These are phyloP conservation scores for Penicillium sp. DNA, from an alignment of 2,329 filamentous ascomycete species.

Conservation along the genomic window DNA sequence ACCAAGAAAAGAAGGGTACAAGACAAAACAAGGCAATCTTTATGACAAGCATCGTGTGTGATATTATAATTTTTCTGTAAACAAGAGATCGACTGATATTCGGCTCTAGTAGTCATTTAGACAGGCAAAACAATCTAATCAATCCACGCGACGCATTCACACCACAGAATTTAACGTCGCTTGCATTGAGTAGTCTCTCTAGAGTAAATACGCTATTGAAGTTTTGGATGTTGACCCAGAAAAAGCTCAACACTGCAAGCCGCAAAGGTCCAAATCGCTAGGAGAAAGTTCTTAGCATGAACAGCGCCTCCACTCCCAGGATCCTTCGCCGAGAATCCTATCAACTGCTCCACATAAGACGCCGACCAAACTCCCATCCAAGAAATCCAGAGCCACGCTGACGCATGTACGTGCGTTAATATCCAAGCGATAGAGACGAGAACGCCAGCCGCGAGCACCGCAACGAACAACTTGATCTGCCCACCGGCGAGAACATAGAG, in stretches of 20 bases:
- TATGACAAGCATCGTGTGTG: too few species aligned
- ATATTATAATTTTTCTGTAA: too few species aligned
- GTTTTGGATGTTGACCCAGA: background rate
- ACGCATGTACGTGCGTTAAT: background rate
- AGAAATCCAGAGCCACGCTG: background rate
- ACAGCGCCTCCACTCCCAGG: background rate
- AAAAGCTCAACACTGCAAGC: background rate
- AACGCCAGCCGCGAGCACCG: background rate
- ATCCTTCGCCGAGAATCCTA: background rate
- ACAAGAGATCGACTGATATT: too few species aligned
- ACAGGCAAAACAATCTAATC: too few species aligned
- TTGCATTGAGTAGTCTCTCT: background rate
- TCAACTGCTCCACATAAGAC: background rate
- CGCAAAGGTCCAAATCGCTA: background rate
- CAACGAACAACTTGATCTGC: background rate
- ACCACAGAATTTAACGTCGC: too few species aligned
- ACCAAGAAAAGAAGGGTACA: too few species aligned
- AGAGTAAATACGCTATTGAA: background rate
- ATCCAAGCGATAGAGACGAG: background rate
- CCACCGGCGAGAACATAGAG: background rate
- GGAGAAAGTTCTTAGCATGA: background rate
- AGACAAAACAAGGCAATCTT: too few species aligned
- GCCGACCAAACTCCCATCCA: background rate
- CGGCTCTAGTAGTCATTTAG: background rate
- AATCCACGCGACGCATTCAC: too few species aligned